phyloP scores from a whole-genome alignment of 2,329 filamentous ascomycete genomes.

The Monosporascus sp. region DNA sequence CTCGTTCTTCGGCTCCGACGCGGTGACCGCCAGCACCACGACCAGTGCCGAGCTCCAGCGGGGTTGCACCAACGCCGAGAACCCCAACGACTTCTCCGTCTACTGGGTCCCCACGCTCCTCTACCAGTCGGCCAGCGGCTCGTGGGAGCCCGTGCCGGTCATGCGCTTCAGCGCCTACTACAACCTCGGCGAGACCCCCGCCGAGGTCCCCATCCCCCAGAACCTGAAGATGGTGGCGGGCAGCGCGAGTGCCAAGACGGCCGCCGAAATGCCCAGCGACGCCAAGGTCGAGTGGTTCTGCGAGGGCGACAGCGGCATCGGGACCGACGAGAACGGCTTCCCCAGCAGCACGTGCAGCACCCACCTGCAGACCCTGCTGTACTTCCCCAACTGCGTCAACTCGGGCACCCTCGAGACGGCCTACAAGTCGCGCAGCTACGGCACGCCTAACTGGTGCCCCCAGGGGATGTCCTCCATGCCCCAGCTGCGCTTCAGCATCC shows the following conservation, averaged over 20 bases:
- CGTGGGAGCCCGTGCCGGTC: constrained; percentile 10
- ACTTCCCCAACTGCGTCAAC: constrained; percentile 37
- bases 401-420: constrained; percentile 14
- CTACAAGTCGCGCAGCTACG: constrained; percentile 24
- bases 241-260: constrained; percentile 35
- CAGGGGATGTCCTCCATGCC: constrained; percentile 34
- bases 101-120: constrained; percentile 18
- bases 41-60: constrained; percentile 23
- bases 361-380: constrained; percentile 54
- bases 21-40: constrained; percentile 13
- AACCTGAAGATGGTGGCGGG: constrained; percentile 28
- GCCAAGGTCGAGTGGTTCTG: constrained; percentile 19
- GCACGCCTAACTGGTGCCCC: constrained; percentile 32
- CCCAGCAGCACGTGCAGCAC: constrained; percentile 62
- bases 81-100: constrained; percentile 24
- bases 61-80: constrained; percentile 21
- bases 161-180: constrained; percentile 17
- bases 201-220: constrained; percentile 16
- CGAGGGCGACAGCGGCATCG: constrained; percentile 12
- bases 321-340: constrained; percentile 63
- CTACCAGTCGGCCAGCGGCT: constrained; percentile 10
- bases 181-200: constrained; percentile 12
- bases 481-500: constrained; percentile 37
- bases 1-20: constrained; percentile 19
- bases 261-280: constrained; percentile 21